phyloP scores from a whole-genome alignment of 495 filamentous ascomycete species.

The Astrocystis sublimbata region DNA sequence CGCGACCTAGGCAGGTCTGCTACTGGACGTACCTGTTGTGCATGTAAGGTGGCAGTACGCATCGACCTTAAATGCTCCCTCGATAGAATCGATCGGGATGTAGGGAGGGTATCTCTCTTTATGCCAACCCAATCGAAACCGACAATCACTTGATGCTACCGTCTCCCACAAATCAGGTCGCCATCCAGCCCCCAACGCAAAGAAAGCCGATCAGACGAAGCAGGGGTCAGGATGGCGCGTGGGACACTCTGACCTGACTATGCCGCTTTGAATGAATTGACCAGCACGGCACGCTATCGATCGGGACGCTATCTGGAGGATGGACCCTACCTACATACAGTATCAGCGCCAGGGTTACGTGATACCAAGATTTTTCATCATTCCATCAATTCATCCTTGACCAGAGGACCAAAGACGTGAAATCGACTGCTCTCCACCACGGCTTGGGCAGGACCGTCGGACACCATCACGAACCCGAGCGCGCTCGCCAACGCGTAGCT shows the following conservation, averaged over 20 bases:
- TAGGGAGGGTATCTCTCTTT: too few relatives aligned
- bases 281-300: background rate
- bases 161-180: too few relatives aligned
- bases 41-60: too few relatives aligned
- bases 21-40: too few relatives aligned
- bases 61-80: too few relatives aligned
- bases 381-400: background rate
- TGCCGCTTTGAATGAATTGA: background rate
- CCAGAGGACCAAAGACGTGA: background rate
- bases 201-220: constrained; percentile 4
- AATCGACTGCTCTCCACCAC: background rate
- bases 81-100: too few relatives aligned
- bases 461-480: background rate
- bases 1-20: too few relatives aligned
- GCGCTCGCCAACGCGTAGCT: background rate
- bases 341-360: background rate
- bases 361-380: constrained; percentile 5
- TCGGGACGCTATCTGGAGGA: background rate
- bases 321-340: background rate
- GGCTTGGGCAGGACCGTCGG: background rate
- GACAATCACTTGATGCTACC: too few relatives aligned
- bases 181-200: constrained; percentile 2
- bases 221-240: background rate
- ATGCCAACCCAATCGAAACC: too few relatives aligned
- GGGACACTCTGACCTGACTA: constrained; percentile 2